Base-by-base conservation (phyloP, 108 stramenopile genomes). In the Skeletonema marinoi region DNA sequence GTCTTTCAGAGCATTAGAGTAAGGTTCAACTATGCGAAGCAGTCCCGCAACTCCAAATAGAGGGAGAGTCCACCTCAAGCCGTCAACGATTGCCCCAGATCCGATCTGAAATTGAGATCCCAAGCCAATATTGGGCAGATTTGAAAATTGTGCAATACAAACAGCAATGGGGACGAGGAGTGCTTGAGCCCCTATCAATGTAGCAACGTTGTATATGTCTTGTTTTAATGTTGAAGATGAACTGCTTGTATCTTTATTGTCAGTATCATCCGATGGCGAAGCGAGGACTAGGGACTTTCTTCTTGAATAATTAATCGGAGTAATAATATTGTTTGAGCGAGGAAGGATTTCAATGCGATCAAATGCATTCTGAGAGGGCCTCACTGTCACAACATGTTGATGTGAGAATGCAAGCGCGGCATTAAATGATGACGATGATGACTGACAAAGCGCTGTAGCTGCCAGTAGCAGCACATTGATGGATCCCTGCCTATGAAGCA, bases 111-210 rank as follows among this genome's bases (percentile, higher is more conserved):
- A 90, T 51, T 69, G 70, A 2, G 80, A 75, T 9, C 93, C 93
- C 14, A 92, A 80, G 3, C 91, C 91, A 41, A 35, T 68, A 60
- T 91, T 91, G 2, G 93, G 90, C 17, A 88, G 86, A 6, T 75
- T 41, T 21, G 82, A 32, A 48, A 83, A n/a, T 32, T 71, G 56
- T 12, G 78, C 78, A 17, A 84, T 44, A 12, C 80, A 29, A 16
- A 85, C 61, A 36, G 90, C 85, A 10, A 81, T 73, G n/a, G 68
- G 80, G 38, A 93, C 75, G 39, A 93, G 73, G 0, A 88, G 44
- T n/a, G 81, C 78, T 78, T 94, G 93, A 35, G 89, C 93, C 5
- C 79, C 88, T 38, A 94, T 74, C 46, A 92, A 71, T 12, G 78
- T 56, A 17, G 78, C 41, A 12, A 90, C 90, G n/a, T 83, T 89